phyloP scores from a whole-genome alignment of 331 rosid species.

The Stylosanthes scabra region DNA sequence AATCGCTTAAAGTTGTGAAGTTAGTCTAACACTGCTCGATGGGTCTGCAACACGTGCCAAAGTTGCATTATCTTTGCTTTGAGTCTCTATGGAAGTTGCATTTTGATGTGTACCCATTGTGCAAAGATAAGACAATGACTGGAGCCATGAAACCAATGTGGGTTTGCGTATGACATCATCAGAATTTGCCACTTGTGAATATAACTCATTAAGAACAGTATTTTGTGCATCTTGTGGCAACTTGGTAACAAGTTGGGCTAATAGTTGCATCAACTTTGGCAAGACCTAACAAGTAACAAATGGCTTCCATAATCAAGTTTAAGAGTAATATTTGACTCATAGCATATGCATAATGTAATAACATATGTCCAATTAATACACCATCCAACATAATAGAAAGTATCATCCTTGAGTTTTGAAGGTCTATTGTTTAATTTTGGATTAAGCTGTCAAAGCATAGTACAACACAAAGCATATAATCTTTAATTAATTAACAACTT shows the following conservation, averaged over 20 bases:
- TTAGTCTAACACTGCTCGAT: constrained; percentile 45
- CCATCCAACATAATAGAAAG: constrained; percentile 15
- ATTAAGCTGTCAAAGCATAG: background rate
- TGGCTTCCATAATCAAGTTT: constrained; percentile 25
- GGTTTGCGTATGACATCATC: constrained; percentile 93
- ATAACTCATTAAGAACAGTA: constrained; percentile 74
- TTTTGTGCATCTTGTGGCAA: constrained; percentile 75
- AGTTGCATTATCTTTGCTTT: constrained; percentile 36
- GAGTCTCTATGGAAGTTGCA: constrained; percentile 39
- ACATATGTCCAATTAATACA: constrained; percentile 12
- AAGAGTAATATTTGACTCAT: constrained; percentile 33
- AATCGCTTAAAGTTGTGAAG: constrained; percentile 63
- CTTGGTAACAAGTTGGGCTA: constrained; percentile 73
- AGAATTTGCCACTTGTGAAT: constrained; percentile 87
- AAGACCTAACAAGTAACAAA: constrained; percentile 66
- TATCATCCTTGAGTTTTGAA: background rate
- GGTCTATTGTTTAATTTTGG: background rate
- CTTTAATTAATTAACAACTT: constrained; percentile 29
- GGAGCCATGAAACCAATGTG: constrained; percentile 89
- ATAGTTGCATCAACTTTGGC: constrained; percentile 78
- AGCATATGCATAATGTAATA: background rate
- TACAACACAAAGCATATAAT: constrained; percentile 15
- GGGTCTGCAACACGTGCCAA: constrained; percentile 43
- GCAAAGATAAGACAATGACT: constrained; percentile 87
- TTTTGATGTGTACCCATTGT: constrained; percentile 49